Conservation (phyloP, 192 early-diverging fungal species). For the Umbelopsis sp. region DNA sequence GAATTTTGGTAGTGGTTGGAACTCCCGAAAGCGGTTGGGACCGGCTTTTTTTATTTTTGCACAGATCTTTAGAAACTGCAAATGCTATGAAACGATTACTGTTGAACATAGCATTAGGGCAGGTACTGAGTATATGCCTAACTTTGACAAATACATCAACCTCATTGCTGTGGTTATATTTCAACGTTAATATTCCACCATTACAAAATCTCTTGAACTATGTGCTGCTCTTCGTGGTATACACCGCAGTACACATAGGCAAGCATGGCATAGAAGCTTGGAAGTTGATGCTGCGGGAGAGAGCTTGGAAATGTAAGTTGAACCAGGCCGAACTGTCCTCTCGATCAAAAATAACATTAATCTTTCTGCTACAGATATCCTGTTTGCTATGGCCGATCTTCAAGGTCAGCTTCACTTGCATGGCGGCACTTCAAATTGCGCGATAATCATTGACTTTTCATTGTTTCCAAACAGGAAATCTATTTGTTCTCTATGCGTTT, state of each 20-base stretch:
- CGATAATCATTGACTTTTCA: not conserved
- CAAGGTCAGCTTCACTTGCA: conserved; percentile 13
- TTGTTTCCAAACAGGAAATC: conserved; percentile 32
- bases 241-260: conserved; percentile 6
- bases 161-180: conserved; percentile 9
- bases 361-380: not conserved
- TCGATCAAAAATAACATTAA: not conserved
- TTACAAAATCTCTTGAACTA: conserved; percentile 16
- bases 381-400: conserved; percentile 12
- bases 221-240: conserved; percentile 2
- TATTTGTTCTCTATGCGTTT: conserved; percentile 34
- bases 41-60: conserved; percentile 2
- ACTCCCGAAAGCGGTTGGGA: not conserved
- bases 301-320: conserved; percentile 18
- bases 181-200: conserved; percentile 12
- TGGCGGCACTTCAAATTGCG: not conserved
- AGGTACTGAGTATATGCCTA: not conserved
- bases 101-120: conserved; percentile 11
- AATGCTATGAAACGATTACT: conserved; percentile 14
- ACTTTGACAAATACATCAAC: conserved; percentile 14
- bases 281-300: conserved; percentile 11
- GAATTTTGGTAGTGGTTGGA: not conserved
- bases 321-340: not conserved
- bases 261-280: conserved; percentile 15
- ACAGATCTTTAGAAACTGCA: not conserved